Evolutionary conservation across 2,329 filamentous ascomycete species (phyloP), one percentile per base, ranked within the genome.

Genomic region (Ceratocystis alfenasii): DNA sequence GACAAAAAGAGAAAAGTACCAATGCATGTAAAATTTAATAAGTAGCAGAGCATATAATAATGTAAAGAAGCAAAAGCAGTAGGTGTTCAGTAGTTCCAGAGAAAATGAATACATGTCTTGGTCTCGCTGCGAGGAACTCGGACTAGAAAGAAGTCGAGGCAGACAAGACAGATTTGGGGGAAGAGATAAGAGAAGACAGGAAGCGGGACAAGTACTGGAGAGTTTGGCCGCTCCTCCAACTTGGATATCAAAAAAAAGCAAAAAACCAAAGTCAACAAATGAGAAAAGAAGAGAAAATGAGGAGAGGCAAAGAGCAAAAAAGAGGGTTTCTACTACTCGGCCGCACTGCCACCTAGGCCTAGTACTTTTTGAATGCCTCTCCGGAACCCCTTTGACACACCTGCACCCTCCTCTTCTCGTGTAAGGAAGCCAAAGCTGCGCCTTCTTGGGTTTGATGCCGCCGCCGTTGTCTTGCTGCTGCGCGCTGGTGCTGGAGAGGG

Each of bases 341-440:
- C 61, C 25, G 61, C 22, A 33, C 61, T n/a, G 61, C 61, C 20
- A 30, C 61, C 61, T n/a, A 68, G 61, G 44, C 65, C 68, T 12
- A 69, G 64, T 30, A 67, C 79, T 69, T 74, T 75, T 67, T 80
- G 78, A 67, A 81, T 68, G 69, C 79, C 80, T 67, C 75, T 74
- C 65, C 79, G 73, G 53, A 81, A 76, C 1, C 75, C 67, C 25
- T 57, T 63, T 28, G 50, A 55, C 22, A 7, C 53, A 17, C 53
- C 53, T 59, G 28, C 53, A 28, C 17, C 74, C 15, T 74, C 73
- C 60, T 72, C 74, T 7, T 76, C 74, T n/a, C 78, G 74, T 2
- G 77, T 76, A 2, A 80, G 72, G 2, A 81, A 72, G 2, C 78
- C 78, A 55, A 81, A 76, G 67, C 79, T 81, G 74, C 81, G 73